Percentiles rank a stretch among this genome's conserved stretches.
Conservation (phyloP, 331 rosid genomes). For the Stylosanthes scabra region DNA sequence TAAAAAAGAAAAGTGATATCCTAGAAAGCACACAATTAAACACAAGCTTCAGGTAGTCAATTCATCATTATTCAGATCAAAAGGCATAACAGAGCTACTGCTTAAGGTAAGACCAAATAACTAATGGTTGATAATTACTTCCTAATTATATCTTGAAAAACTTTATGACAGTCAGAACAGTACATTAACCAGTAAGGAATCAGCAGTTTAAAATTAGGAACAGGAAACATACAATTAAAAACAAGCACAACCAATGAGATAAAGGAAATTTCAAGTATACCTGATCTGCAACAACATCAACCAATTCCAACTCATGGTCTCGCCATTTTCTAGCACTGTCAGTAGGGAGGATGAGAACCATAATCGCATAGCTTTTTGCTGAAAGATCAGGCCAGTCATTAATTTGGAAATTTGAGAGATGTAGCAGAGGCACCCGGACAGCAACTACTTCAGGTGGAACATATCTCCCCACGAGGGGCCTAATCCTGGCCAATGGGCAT, state of each 20-base stretch:
- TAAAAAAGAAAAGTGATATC: background rate
- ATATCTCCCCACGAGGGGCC: conserved; percentile 73
- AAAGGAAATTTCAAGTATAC: conserved; percentile 42
- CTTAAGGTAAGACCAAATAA: conserved; percentile 12
- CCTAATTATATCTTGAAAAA: conserved; percentile 10
- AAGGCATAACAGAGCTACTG: background rate
- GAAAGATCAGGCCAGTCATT: conserved; percentile 87
- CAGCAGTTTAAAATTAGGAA: background rate
- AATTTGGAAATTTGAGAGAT: conserved; percentile 80
- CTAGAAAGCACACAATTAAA: conserved; percentile 18
- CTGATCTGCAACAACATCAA: conserved; percentile 95
- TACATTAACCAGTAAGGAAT: conserved; percentile 19
- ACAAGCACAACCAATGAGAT: background rate
- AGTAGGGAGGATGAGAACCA: conserved; percentile 93
- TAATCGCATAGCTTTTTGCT: conserved; percentile 80
- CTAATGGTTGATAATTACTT: conserved; percentile 30
- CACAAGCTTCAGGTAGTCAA: conserved; percentile 9
- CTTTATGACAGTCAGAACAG: conserved; percentile 28
- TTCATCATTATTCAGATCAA: conserved; percentile 1
- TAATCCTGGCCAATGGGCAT: conserved; percentile 77
- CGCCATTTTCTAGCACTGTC: conserved; percentile 84
- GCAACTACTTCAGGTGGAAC: conserved; percentile 85
- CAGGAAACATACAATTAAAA: background rate
- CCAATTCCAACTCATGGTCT: conserved; percentile 88
- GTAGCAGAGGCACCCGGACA: conserved; percentile 83